phyloP scores from a whole-genome alignment of 2,329 filamentous ascomycete species.

The Exophiala xenobiotica region DNA sequence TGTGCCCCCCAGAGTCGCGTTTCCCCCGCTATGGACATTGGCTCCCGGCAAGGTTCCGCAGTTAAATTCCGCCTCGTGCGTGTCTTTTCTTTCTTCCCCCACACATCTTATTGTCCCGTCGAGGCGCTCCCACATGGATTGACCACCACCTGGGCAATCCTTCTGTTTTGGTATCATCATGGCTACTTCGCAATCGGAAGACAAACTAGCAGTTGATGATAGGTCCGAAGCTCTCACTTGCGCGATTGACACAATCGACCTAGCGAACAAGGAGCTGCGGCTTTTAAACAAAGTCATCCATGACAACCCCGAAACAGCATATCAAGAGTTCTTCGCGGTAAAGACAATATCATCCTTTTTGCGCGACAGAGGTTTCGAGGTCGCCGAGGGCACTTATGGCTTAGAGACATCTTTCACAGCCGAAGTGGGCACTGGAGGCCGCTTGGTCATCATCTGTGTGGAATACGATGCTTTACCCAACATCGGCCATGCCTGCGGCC shows the following conservation, averaged over 20 bases:
- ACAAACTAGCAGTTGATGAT: background rate
- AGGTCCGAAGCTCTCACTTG: background rate
- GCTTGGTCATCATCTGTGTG: constrained; percentile 38
- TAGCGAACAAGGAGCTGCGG: background rate
- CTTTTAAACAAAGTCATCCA: constrained; percentile 34
- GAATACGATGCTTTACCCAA: constrained; percentile 46
- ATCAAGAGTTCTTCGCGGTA: constrained; percentile 50
- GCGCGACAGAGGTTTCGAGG: constrained; percentile 24
- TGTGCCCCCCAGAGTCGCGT: too few species aligned
- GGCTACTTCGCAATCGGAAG: background rate
- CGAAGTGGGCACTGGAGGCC: constrained; percentile 42
- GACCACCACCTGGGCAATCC: too few species aligned
- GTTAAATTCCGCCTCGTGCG: too few species aligned
- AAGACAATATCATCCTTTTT: constrained; percentile 8
- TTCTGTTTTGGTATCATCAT: too few species aligned
- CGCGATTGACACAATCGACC: constrained; percentile 1
- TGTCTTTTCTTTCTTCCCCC: too few species aligned
- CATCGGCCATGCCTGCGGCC: constrained; percentile 44
- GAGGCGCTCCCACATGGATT: too few species aligned
- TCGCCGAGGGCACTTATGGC: constrained; percentile 52
- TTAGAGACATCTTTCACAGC: constrained; percentile 54
- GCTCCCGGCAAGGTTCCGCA: too few species aligned
- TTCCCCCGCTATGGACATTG: too few species aligned
- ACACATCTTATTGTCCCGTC: too few species aligned
- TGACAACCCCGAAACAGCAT: constrained; percentile 53